Evolutionary conservation across 2,329 filamentous ascomycete genomes (phyloP).

Genomic region (Scytalidium lignicola): DNA sequence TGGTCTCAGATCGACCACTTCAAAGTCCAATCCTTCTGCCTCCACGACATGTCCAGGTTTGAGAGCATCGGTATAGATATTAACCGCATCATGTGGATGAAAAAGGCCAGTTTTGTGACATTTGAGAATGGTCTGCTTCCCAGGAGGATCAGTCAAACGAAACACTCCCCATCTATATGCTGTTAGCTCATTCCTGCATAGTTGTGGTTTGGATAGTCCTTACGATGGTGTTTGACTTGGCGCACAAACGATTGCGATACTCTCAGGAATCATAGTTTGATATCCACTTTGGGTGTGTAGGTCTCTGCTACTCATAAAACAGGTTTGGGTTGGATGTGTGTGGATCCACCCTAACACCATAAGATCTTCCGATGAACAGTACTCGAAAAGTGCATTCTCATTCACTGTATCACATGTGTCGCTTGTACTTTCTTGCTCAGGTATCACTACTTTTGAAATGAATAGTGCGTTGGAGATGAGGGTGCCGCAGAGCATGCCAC

Average conservation of each 20-base stretch:
- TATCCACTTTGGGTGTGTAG: conserved; percentile 92
- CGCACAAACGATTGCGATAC: conserved; percentile 93
- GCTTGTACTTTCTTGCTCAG: conserved; percentile 81
- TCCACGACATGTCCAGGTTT: conserved; percentile 55
- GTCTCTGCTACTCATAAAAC: conserved; percentile 94
- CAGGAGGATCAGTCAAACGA: conserved; percentile 87
- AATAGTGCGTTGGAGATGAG: conserved; percentile 91
- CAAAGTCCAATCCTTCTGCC: conserved; percentile 50
- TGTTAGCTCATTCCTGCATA: conserved; percentile 1
- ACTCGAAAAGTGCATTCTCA: conserved; percentile 79
- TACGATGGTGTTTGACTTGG: conserved; percentile 73
- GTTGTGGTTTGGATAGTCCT: conserved; percentile 29
- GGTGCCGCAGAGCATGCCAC: conserved; percentile 88
- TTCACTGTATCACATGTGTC: conserved; percentile 96
- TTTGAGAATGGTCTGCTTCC: conserved; percentile 74
- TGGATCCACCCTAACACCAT: conserved; percentile 96
- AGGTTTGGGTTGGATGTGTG: conserved; percentile 92
- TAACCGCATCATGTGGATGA: conserved; percentile 57
- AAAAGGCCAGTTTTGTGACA: conserved; percentile 79
- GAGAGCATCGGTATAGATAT: conserved; percentile 36
- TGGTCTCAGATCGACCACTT: conserved; percentile 58
- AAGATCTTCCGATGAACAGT: conserved; percentile 77
- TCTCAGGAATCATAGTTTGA: conserved; percentile 94
- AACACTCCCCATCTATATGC: conserved; percentile 76
- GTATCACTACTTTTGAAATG: conserved; percentile 81